Conservation (phyloP, 805 yeast genomes). For the Ascoidea asiatica region DNA sequence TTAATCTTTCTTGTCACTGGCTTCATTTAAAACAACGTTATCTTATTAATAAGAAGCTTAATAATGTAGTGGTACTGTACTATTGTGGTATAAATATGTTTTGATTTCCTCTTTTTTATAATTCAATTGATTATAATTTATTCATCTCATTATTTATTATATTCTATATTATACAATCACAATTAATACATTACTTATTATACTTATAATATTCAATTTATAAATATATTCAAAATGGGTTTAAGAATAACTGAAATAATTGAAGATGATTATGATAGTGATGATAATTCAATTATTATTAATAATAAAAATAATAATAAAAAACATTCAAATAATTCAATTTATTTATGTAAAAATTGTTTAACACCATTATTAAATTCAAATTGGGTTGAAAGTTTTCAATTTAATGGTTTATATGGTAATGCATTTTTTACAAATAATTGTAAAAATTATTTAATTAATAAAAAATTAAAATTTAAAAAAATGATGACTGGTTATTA, state of each 20-base stretch:
- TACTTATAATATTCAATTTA: not conserved
- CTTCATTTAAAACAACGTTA: too few species aligned
- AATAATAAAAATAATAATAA: too few species aligned
- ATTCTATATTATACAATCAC: not conserved
- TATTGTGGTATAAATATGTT: too few species aligned
- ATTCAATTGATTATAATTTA: too few species aligned
- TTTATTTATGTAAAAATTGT: not conserved
- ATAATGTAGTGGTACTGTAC: too few species aligned
- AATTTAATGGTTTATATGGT: not conserved
- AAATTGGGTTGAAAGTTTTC: not conserved
- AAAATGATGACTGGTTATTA: constrained; percentile 49
- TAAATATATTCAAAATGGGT: too few species aligned
- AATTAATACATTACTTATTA: too few species aligned
- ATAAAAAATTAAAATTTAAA: constrained; percentile 19
- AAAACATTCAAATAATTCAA: not conserved
- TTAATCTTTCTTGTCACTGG: too few species aligned
- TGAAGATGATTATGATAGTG: not conserved
- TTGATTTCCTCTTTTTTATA: too few species aligned
- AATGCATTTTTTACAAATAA: not conserved
- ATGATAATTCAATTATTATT: not conserved
- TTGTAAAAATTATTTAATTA: too few species aligned
- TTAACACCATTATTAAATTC: not conserved
- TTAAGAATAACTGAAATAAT: not conserved
- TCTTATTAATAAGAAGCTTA: too few species aligned
- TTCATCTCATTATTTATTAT: too few species aligned